Base-by-base conservation (phyloP, 2,329 filamentous ascomycete genomes). In the Cytospora chrysosperma region DNA sequence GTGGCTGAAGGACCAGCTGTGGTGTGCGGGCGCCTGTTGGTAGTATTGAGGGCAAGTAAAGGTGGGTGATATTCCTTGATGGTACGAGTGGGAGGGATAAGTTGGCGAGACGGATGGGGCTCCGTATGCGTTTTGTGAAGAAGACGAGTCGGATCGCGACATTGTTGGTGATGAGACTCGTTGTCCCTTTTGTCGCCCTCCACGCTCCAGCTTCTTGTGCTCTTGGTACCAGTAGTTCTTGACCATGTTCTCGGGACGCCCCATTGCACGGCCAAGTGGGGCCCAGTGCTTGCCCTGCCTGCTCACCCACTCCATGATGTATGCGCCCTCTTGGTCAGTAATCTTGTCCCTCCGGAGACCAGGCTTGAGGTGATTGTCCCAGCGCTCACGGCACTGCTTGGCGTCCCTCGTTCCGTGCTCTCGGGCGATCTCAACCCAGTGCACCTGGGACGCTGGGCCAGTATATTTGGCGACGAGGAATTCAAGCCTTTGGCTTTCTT, bases 311-410 rank as follows among this genome's bases (percentile, higher is more conserved):
- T 84, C 81, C 77, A 94, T 88, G 71, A 98, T 97, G 70, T 87
- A 72, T 47, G 82, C 75, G 2, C 89, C 89, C 75, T 94, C 91
- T 40, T 89, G 85, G 0, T 83, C 76, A 4, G 86, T 86, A 72
- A 93, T 92, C 58, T 62, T 60, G 19, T 50, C 51, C 57, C 61
- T 57, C 32, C 52, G 54, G 5, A 43, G 34, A 21, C 59, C 59
- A 1, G 89, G 88, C 75, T 92, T 97, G 53, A 98, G 82, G 75
- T 97, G 97, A 73, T 98, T 94, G 73, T 97, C 92, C 73, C 91
- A 98, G 55, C 94, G 85, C 79, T 98, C 94, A 64, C 94, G 88
- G 76, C 94, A 98, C 79, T 98, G 94, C 80, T 98, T 98, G 59
- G 94, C 90, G 27, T 92, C 92, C 67, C 94, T 86, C 28, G 90